phyloP scores from a whole-genome alignment of 805 yeast species.

The Starmera dryadoides region DNA sequence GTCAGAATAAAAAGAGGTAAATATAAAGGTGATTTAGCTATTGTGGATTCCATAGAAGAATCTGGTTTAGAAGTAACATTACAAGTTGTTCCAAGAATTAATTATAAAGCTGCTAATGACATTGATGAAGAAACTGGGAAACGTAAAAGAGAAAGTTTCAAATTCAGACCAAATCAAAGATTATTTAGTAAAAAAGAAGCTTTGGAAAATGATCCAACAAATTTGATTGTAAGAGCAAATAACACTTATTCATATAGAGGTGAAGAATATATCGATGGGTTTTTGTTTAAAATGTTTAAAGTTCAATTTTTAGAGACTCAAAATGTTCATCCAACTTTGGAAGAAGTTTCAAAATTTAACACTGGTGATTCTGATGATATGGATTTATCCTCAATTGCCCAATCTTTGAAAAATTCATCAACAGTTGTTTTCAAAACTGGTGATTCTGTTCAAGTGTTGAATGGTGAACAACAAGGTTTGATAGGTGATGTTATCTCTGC shows the following conservation, averaged over 20 bases:
- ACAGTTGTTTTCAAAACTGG: slow-evolving; percentile 77
- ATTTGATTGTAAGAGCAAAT: slow-evolving; percentile 58
- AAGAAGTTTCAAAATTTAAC: slow-evolving; percentile 79
- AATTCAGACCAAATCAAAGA: slow-evolving; percentile 76
- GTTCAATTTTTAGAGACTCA: slow-evolving; percentile 76
- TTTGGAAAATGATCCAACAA: slow-evolving; percentile 69
- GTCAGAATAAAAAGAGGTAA: slow-evolving; percentile 87
- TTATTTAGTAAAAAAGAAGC: slow-evolving; percentile 89
- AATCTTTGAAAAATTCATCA: slow-evolving; percentile 63
- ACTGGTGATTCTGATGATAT: slow-evolving; percentile 71
- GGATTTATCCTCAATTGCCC: slow-evolving; percentile 81
- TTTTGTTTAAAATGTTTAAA: slow-evolving; percentile 77
- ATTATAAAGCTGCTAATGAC: slow-evolving; percentile 64
- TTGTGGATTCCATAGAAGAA: slow-evolving; percentile 88
- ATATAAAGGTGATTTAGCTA: slow-evolving; percentile 87
- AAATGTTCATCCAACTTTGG: slow-evolving; percentile 78
- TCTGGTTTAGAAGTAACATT: slow-evolving; percentile 94
- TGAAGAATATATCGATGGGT: slow-evolving; percentile 89
- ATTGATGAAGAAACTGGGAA: slow-evolving; percentile 46
- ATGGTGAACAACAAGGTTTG: slow-evolving; percentile 91
- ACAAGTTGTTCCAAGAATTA: slow-evolving; percentile 87
- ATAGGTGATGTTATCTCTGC: slow-evolving; percentile 72
- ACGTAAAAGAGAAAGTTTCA: slow-evolving; percentile 48
- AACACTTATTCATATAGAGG: slow-evolving; percentile 68
- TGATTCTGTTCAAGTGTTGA: slow-evolving; percentile 84